Base-by-base conservation (phyloP, 768 basidiomycete genomes). In the Lentinula edodes region DNA sequence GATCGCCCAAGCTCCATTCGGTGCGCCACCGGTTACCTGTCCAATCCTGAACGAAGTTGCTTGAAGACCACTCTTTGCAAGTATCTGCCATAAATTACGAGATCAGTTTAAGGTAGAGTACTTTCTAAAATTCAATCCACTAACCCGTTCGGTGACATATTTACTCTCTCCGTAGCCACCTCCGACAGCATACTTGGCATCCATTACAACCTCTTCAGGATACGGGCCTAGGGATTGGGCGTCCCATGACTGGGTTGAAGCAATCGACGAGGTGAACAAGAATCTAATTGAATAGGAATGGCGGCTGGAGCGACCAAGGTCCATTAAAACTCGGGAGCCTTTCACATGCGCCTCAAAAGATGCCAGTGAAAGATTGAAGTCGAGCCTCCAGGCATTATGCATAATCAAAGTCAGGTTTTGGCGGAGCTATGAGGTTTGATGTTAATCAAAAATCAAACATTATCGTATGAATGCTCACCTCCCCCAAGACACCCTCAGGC, bases 371-470 rank as follows among this genome's bases (percentile, higher is more conserved):
- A 78, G 69, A 45, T 75, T 75, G 64, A 81, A 79, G 67, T 81
- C 78, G 43, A 81, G 71, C 0, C 71, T 72, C 80, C 80, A 80
- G 8, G 78, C 77, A 46, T 69, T 72, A 42, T 74, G 72, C 2
- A 74, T 67, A 61, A 76, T 67, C 13, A 63, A 38, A 2, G 68
- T 73, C 6, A 68, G 62, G 15, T 65, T 66, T 35, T 64, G 66
- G 46, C 58, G 58, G 15, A 58, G 45, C 66, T 70, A 32, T 34
- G 16, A 13, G 46, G 20, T 13, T 52, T 10, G 32, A 54, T 23
- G 13, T 36, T 8, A 38, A n/a, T 10, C 62, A 35, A 10, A 67
- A 15, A 8, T 46, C 45, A 3, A 38, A 54, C 13, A 39, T 15
- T 6, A 34, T 6, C 20, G 13, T 6, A 20, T 12, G 23, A 53